Evolutionary conservation across 2,329 filamentous ascomycete species (phyloP), one percentile per base, ranked within the genome.

Genomic region (Exophiala alcalophila): DNA sequence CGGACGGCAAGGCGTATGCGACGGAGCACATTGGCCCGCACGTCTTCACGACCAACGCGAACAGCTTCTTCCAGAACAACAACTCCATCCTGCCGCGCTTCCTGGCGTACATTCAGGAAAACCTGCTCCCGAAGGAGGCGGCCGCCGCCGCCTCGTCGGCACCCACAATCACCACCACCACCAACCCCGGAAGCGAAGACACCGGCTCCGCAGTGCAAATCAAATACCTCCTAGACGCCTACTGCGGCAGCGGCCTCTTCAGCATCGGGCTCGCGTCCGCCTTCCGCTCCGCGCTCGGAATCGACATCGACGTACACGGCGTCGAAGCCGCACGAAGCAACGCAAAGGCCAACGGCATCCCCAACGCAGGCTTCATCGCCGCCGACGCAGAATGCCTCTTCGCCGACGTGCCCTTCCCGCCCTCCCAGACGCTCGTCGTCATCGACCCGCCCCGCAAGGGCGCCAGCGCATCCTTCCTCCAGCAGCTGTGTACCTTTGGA

Each of bases 21-120:
- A 90, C 85, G 20, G 92, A 98, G 65, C 96, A 94, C 67, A 78
- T 98, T 50, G 87, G 84, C 60, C 70, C 81, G 64, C 92, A 84
- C 70, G 72, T 82, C 60, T 95, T 98, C 69, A 83, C 83, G 63
- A 97, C 94, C 69, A 87, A 86, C 2, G 92, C 92, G 8, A 90
- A 90, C 47, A 81, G 87, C 38, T 98, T 98, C 72, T 98, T 98
- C 78, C 92, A 98, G 63, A 98, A 98, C 75, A 98, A 98, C 77
- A 97, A 97, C 73, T 94, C 89, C 41, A 97, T 98, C 66, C 82
- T 98, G 16, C 81, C 86, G 20, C 69, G 72, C 11, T 94, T 97
- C 67, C 94, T 89, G 10, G 76, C 80, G 54, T 95, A 94, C 70
- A 86, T 97, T 62, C 85, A 88, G 50, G 74, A 84, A 25, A 78